Evolutionary conservation across 331 rosid genomes (phyloP).

Genomic region (Erythrophleum ivorense): DNA sequence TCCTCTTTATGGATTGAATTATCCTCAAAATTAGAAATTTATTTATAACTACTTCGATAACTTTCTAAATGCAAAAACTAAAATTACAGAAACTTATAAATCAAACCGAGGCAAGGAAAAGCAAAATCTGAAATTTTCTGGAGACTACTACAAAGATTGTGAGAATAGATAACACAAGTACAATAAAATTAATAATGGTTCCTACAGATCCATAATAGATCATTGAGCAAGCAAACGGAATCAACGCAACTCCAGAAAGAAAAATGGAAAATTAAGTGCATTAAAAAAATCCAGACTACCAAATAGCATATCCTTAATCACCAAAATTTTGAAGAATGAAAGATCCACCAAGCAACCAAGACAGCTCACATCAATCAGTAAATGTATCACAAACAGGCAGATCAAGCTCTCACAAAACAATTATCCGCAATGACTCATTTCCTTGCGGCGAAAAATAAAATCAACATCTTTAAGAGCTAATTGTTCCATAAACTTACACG

Average conservation of each 20-base stretch:
- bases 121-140: background rate
- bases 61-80: background rate
- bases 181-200: slow-evolving; percentile 11
- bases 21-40: slow-evolving; percentile 15
- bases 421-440: slow-evolving; percentile 14
- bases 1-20: background rate
- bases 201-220: slow-evolving; percentile 14
- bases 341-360: slow-evolving; percentile 30
- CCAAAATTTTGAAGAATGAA: slow-evolving; percentile 6
- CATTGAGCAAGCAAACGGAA: slow-evolving; percentile 14
- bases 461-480: slow-evolving; percentile 17
- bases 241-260: background rate
- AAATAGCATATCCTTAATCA: slow-evolving; percentile 20
- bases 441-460: background rate
- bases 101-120: background rate
- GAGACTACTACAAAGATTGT: slow-evolving; percentile 3
- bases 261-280: background rate
- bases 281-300: slow-evolving; percentile 18
- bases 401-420: slow-evolving; percentile 48
- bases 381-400: slow-evolving; percentile 36
- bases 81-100: background rate
- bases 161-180: slow-evolving; percentile 11
- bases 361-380: background rate
- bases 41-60: slow-evolving; percentile 17
- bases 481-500: background rate